These are phyloP conservation scores for Primulina tabacum DNA, from an alignment of 257 asterid genomes.

Conservation along the genomic window DNA sequence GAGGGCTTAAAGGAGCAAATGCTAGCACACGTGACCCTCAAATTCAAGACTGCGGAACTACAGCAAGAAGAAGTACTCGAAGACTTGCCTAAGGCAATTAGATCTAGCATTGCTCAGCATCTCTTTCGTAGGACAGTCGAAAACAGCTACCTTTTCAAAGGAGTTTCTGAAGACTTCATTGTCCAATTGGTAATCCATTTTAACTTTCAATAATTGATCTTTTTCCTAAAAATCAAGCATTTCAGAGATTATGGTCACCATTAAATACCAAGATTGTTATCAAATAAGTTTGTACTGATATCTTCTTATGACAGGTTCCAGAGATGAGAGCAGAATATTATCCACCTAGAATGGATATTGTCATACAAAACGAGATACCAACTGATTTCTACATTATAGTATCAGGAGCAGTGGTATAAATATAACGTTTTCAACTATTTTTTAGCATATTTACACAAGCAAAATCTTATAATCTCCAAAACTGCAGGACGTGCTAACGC, in stretches of 20 bases:
- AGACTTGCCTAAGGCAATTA: constrained; percentile 84
- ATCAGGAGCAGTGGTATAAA: constrained; percentile 86
- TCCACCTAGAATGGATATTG: constrained; percentile 88
- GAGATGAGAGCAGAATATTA: constrained; percentile 91
- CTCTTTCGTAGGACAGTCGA: constrained; percentile 68
- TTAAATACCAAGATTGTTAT: not conserved
- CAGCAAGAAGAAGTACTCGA: constrained; percentile 86
- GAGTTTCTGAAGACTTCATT: constrained; percentile 67
- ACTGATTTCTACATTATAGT: constrained; percentile 88
- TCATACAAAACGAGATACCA: constrained; percentile 83
- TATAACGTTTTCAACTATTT: constrained; percentile 11
- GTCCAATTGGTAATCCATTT: constrained; percentile 67
- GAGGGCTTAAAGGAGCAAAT: constrained; percentile 78
- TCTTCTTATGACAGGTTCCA: constrained; percentile 55
- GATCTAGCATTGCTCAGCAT: constrained; percentile 84
- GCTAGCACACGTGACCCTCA: constrained; percentile 79
- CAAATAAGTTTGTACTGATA: not conserved
- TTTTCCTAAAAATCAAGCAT: not conserved
- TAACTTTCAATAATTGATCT: constrained; percentile 16
- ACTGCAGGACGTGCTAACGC: constrained; percentile 72
- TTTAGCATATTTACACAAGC: constrained; percentile 12
- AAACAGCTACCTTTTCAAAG: constrained; percentile 73
- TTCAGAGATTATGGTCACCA: not conserved
- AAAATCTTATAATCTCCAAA: constrained; percentile 31
- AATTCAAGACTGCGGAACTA: constrained; percentile 84